phyloP scores from a whole-genome alignment of 495 filamentous ascomycete genomes.

The Penicillium waksmanii region DNA sequence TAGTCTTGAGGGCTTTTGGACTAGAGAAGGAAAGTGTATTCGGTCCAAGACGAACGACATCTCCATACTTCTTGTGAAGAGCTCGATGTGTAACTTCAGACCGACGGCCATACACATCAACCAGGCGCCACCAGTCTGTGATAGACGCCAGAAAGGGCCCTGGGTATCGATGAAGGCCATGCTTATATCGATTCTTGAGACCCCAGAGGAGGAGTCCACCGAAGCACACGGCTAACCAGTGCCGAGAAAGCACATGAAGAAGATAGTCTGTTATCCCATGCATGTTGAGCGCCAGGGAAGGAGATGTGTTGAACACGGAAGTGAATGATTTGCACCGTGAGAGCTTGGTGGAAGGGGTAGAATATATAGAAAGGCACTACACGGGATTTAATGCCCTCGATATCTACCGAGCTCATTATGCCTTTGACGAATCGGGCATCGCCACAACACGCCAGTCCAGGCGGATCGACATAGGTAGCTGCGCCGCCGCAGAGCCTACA shows the following conservation, averaged over 20 bases:
- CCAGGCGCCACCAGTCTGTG: constrained; percentile 59
- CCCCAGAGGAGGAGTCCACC: constrained; percentile 9
- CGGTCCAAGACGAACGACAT: constrained; percentile 71
- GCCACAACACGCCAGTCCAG: constrained; percentile 5
- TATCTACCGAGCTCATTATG: constrained; percentile 1
- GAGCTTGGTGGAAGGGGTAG: neutral
- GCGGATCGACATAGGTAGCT: neutral
- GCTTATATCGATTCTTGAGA: constrained; percentile 17
- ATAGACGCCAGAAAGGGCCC: constrained; percentile 11
- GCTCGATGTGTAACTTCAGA: constrained; percentile 67
- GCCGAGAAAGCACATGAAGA: constrained; percentile 12
- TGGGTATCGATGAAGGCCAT: constrained; percentile 18
- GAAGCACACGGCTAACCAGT: constrained; percentile 15
- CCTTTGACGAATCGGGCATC: constrained; percentile 11
- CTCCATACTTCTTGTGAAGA: constrained; percentile 72
- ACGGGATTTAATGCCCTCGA: constrained; percentile 1
- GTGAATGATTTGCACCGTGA: neutral
- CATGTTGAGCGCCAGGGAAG: constrained; percentile 6
- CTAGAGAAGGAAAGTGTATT: constrained; percentile 69
- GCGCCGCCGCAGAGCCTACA: constrained; percentile 7
- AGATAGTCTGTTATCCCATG: constrained; percentile 20
- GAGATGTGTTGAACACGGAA: neutral
- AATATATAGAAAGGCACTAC: constrained; percentile 1
- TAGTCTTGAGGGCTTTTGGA: constrained; percentile 68
- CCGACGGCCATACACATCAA: constrained; percentile 62